Conservation (phyloP, 805 yeast species). For the Dipodascus geniculatus region DNA sequence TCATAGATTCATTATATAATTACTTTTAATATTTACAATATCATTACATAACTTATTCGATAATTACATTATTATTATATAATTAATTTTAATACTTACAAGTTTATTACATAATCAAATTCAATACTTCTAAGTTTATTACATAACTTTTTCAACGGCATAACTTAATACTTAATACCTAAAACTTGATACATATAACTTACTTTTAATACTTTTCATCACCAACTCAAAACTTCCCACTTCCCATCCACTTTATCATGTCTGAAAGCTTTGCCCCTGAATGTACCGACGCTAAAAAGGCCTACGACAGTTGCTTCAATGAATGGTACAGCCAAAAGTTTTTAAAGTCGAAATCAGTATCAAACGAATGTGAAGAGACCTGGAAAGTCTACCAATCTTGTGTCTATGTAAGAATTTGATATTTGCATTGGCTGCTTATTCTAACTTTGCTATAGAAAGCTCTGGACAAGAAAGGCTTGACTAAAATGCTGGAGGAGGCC, state of each 20-base stretch:
- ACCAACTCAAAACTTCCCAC: not conserved
- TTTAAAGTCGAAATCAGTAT: constrained; percentile 38
- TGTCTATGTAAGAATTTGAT: constrained; percentile 44
- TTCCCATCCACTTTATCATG: constrained; percentile 55
- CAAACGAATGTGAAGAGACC: constrained; percentile 82
- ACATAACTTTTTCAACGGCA: no score
- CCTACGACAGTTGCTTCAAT: constrained; percentile 89
- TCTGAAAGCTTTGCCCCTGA: constrained; percentile 94
- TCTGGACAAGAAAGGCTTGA: constrained; percentile 61
- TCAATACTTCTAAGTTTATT: no score
- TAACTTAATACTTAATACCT: no score
- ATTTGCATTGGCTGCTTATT: constrained; percentile 4
- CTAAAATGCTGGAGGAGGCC: constrained; percentile 56
- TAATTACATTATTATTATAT: no score
- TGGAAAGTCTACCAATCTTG: constrained; percentile 86
- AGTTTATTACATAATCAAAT: no score
- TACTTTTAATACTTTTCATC: no score
- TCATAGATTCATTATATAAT: not conserved
- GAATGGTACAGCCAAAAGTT: constrained; percentile 80
- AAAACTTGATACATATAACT: no score
- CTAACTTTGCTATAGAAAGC: constrained; percentile 26
- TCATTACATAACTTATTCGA: no score
- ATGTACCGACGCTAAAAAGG: constrained; percentile 76
- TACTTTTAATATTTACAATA: not conserved
- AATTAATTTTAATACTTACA: no score